Percentiles rank a stretch among this genome's conserved stretches.
Conservation (phyloP, 2,329 filamentous ascomycete genomes). For the Fusarium cyanostomum region DNA sequence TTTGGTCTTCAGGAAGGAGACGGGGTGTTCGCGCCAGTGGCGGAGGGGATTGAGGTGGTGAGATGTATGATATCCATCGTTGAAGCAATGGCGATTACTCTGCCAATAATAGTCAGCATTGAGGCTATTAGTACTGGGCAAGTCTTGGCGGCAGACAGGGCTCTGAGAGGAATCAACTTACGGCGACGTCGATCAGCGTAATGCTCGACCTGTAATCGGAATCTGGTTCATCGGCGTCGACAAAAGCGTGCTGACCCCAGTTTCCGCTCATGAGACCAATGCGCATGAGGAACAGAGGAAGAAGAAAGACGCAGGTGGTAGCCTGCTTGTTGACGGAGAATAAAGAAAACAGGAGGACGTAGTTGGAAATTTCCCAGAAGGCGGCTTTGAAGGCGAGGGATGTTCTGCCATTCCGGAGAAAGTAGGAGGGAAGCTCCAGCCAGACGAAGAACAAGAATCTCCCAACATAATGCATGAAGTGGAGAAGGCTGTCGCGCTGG, state of each 20-base stretch:
- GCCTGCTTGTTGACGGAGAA: slow-evolving; percentile 62
- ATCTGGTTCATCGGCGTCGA: slow-evolving; percentile 77
- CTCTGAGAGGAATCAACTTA: too few species aligned
- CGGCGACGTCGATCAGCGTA: slow-evolving; percentile 79
- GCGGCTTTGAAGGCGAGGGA: slow-evolving; percentile 63
- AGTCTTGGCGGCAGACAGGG: too few species aligned
- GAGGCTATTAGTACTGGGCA: too few species aligned
- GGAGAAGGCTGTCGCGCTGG: slow-evolving; percentile 72
- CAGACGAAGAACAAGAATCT: slow-evolving; percentile 79
- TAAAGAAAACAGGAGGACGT: slow-evolving; percentile 62
- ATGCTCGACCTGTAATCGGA: slow-evolving; percentile 84
- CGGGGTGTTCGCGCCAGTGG: slow-evolving; percentile 84
- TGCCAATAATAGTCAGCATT: slow-evolving; percentile 46
- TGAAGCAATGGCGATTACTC: slow-evolving; percentile 85
- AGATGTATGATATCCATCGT: slow-evolving; percentile 84
- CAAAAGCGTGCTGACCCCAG: slow-evolving; percentile 85
- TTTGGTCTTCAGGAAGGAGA: slow-evolving; percentile 76
- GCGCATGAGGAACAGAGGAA: slow-evolving; percentile 73
- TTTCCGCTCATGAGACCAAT: slow-evolving; percentile 83
- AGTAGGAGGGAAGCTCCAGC: slow-evolving; percentile 80
- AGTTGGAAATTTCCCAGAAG: slow-evolving; percentile 69
- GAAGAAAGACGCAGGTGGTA: slow-evolving; percentile 70
- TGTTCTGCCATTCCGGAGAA: slow-evolving; percentile 69
- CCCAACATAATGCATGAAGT: slow-evolving; percentile 77
- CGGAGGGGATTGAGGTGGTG: slow-evolving; percentile 81